phyloP scores from a whole-genome alignment of 768 basidiomycete genomes.

The Trametes villosa region DNA sequence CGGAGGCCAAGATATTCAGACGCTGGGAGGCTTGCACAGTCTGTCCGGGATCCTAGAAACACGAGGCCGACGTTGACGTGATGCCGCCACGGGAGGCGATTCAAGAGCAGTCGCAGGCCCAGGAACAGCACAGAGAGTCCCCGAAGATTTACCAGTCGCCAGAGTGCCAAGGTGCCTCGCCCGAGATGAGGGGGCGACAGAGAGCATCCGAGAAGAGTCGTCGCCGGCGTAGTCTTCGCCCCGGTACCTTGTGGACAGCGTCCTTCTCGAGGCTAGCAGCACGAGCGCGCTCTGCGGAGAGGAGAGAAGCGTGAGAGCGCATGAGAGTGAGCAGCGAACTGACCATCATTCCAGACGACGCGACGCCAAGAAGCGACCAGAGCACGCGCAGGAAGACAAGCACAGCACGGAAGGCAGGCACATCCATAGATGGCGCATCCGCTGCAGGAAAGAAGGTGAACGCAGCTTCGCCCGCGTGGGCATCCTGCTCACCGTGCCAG shows the following conservation, averaged over 20 bases:
- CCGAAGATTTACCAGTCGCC: neutral
- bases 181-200: neutral
- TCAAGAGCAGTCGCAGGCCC: neutral
- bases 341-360: constrained; percentile 49
- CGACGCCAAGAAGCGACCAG: constrained; percentile 32
- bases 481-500: constrained; percentile 22
- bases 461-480: neutral
- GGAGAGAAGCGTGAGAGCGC: constrained; percentile 19
- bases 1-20: neutral
- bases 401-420: constrained; percentile 35
- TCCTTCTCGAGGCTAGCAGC: constrained; percentile 38
- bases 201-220: neutral
- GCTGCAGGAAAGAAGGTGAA: constrained; percentile 26
- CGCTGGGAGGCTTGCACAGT: constrained; percentile 32
- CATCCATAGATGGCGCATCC: constrained; percentile 34
- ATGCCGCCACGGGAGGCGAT: neutral
- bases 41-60: constrained; percentile 54
- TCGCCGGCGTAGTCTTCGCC: constrained; percentile 1
- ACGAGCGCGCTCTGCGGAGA: constrained; percentile 40
- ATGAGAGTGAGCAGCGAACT: constrained; percentile 3
- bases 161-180: neutral
- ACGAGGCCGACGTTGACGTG: constrained; percentile 28
- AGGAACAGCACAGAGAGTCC: neutral
- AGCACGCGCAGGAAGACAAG: constrained; percentile 24
- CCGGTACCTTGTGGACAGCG: constrained; percentile 16